A percentile compares a stretch with the other conserved stretches of the same genome.
These are phyloP conservation scores for Nemania sp. DNA, from an alignment of 2,329 filamentous ascomycete genomes.

Conservation along the genomic window DNA sequence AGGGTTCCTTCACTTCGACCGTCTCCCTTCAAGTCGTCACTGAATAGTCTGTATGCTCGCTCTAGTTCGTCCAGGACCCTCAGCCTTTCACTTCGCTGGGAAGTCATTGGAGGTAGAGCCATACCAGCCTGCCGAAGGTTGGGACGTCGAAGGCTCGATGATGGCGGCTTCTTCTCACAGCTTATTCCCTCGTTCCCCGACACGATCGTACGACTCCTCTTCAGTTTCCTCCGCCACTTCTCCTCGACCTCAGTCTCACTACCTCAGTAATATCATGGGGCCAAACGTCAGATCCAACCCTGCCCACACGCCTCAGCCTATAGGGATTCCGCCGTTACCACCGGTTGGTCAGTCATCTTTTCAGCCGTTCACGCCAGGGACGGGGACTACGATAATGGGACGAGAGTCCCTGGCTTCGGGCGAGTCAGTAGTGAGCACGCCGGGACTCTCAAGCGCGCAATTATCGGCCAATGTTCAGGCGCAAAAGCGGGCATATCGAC, in stretches of 20 bases:
- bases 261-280: slow-evolving; percentile 58
- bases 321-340: slow-evolving; percentile 57
- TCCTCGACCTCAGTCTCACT: slow-evolving; percentile 58
- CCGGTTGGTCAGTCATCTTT: slow-evolving; percentile 52
- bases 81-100: slow-evolving; percentile 45
- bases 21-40: slow-evolving; percentile 30
- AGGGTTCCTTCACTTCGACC: slow-evolving; percentile 30
- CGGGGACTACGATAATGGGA: slow-evolving; percentile 55
- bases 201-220: slow-evolving; percentile 66
- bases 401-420: slow-evolving; percentile 64
- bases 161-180: slow-evolving; percentile 64
- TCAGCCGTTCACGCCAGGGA: slow-evolving; percentile 58
- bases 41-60: slow-evolving; percentile 45
- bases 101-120: slow-evolving; percentile 45
- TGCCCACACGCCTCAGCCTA: slow-evolving; percentile 55
- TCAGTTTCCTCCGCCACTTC: slow-evolving; percentile 66
- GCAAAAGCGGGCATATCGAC: slow-evolving; percentile 92
- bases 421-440: slow-evolving; percentile 61
- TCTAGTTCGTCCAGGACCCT: slow-evolving; percentile 45
- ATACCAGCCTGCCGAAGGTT: slow-evolving; percentile 43
- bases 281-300: slow-evolving; percentile 55
- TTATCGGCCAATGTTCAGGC: slow-evolving; percentile 61
- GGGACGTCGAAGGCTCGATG: slow-evolving; percentile 42
- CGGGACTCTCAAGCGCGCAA: slow-evolving; percentile 49
- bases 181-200: slow-evolving; percentile 63